Evolutionary conservation across 2,329 filamentous ascomycete genomes (phyloP).

Genomic region (Paraconiothyrium sp.): DNA sequence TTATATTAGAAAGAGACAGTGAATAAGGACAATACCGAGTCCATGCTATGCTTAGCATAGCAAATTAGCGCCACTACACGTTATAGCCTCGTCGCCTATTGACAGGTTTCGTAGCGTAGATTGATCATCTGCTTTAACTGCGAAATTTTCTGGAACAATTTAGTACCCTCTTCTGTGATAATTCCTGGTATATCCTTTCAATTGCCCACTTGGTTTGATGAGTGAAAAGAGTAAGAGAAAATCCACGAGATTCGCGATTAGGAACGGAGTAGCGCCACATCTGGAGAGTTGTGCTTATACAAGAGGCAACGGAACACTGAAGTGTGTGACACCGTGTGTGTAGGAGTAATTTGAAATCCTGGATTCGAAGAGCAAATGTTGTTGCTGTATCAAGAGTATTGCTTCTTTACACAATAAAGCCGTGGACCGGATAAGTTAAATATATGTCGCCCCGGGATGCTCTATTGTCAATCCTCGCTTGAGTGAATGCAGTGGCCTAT

Average conservation of each 20-base stretch:
- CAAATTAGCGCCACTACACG: no score
- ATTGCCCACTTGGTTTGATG: neutral
- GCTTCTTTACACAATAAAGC: neutral
- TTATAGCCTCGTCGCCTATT: no score
- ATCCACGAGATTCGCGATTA: neutral
- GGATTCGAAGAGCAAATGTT: neutral
- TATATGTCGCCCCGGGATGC: no score
- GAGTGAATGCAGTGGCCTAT: no score
- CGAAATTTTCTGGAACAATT: neutral
- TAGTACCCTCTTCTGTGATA: neutral
- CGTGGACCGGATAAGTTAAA: no score
- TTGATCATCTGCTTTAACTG: neutral
- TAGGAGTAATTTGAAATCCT: neutral
- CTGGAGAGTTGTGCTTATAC: conserved; percentile 2
- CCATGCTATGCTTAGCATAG: no score
- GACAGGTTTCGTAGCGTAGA: no score
- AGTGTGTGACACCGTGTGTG: neutral
- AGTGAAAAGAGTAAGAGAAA: neutral
- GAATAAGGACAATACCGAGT: no score
- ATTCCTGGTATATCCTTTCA: neutral
- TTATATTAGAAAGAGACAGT: no score
- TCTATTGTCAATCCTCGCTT: no score
- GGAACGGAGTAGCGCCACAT: neutral
- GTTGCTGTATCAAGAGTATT: neutral
- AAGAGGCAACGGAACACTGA: neutral